Evolutionary conservation across 805 yeast genomes (phyloP).

Genomic region (Candida glaebosa): DNA sequence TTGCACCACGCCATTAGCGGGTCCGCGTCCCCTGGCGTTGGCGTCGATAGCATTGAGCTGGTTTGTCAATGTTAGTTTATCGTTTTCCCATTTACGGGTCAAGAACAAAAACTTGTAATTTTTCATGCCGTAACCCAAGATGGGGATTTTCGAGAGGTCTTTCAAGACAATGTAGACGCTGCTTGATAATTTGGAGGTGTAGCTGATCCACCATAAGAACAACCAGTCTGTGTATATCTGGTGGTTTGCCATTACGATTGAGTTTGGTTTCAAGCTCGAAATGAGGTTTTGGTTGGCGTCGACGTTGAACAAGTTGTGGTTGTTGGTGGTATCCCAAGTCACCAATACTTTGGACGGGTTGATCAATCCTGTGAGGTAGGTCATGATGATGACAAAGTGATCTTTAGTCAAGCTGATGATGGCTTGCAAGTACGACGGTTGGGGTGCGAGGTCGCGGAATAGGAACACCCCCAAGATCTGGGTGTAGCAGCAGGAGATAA

Average conservation of each 20-base stretch:
- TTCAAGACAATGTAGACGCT: slow-evolving; percentile 73
- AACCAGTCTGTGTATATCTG: slow-evolving; percentile 95
- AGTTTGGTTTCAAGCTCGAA: slow-evolving; percentile 41
- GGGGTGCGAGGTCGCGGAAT: slow-evolving; percentile 16
- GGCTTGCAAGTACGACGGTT: slow-evolving; percentile 34
- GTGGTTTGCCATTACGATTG: slow-evolving; percentile 81
- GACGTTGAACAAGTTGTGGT: slow-evolving; percentile 23
- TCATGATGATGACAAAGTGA: slow-evolving; percentile 53
- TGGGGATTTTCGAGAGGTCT: slow-evolving; percentile 69
- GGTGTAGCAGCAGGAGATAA: slow-evolving; percentile 41
- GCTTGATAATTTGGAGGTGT: slow-evolving; percentile 63
- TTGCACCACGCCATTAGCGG: slow-evolving; percentile 39
- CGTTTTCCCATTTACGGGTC: slow-evolving; percentile 82
- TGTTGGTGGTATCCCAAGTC: slow-evolving; percentile 38
- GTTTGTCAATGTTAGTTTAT: slow-evolving; percentile 55
- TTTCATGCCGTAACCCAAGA: slow-evolving; percentile 84
- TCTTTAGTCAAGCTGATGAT: slow-evolving; percentile 53
- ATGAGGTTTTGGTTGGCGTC: slow-evolving; percentile 22
- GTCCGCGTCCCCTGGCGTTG: slow-evolving; percentile 55
- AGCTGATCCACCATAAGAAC: slow-evolving; percentile 80
- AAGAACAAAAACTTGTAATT: slow-evolving; percentile 75
- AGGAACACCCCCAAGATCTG: slow-evolving; percentile 40
- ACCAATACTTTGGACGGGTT: slow-evolving; percentile 53
- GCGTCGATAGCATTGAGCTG: slow-evolving; percentile 58
- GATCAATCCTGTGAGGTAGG: slow-evolving; percentile 46